Evolutionary conservation across 1,284 basidiomycete species (phyloP), one percentile per base, ranked within the genome.

Genomic region (Ustilago curta): DNA sequence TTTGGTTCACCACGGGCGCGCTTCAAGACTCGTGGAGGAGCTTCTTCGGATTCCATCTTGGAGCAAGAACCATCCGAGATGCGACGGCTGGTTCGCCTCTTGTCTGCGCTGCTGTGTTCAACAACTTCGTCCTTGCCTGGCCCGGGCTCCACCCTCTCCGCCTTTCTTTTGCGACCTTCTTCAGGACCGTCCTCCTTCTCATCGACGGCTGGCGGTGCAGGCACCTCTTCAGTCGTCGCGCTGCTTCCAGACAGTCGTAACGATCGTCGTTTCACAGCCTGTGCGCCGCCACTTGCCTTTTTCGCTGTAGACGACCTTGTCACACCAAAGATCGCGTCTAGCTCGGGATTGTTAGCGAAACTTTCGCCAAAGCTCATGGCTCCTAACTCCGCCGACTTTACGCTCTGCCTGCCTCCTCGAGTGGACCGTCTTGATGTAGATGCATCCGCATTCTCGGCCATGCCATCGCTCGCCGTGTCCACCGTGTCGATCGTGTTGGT

Each of bases 271-370:
- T 50, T 52, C 21, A 50, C 45, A 8, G 51, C 25, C 12, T 54
- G 50, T n/a, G 44, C 23, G 8, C 1, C 37, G 19, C 43, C 23
- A 8, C 14, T n/a, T 0, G 35, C 39, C 49, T 37, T 55, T 12
- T 25, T 45, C 6, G 43, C 32, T 39, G 47, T 32, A 8, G 47
- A 35, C 7, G 47, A 47, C 4, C 45, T 25, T 8, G 45, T 40
- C 12, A 47, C 21, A 18, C 65, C 61, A 51, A 75, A 75, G 52
- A 75, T 70, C 25, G 67, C 66, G 23, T 70, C 71, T 12, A 75
- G 67, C 47, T 75, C 71, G 2, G 71, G 71, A 58, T 75, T 75
- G 58, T 60, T 64, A n/a, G 48, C 65, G 27, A 65, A 55, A 14
- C 59, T 60, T 19, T 65, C 65, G 39, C 58, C 61, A 32, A 64